Percentiles rank a stretch among this genome's conserved stretches.
Conservation (phyloP, 148 eudicot species). For the Oxyria digyna region DNA sequence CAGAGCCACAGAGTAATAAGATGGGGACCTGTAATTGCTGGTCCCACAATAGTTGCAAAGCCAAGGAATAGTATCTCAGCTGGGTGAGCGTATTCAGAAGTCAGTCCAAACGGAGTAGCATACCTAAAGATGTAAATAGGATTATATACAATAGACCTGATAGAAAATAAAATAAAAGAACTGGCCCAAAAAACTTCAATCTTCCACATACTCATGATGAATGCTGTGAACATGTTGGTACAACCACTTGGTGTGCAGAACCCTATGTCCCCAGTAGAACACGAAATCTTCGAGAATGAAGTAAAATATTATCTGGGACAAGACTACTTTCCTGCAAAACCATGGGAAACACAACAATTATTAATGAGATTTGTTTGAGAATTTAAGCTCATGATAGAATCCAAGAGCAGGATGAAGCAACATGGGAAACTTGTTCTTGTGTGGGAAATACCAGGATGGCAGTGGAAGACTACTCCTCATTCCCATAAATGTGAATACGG, state of each 20-base stretch:
- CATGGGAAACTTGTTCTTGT: not conserved
- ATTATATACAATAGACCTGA: conserved; percentile 2
- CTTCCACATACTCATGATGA: conserved; percentile 70
- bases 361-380: not conserved
- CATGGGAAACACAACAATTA: not conserved
- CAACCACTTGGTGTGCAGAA: conserved; percentile 93
- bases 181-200: not conserved
- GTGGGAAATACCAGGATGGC: conserved; percentile 76
- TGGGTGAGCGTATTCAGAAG: conserved; percentile 97
- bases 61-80: conserved; percentile 95
- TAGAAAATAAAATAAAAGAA: not conserved
- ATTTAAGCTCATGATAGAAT: not conserved
- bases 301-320: conserved; percentile 71
- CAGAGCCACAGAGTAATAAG: conserved; percentile 83
- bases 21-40: conserved; percentile 92
- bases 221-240: conserved; percentile 92
- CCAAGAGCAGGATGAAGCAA: not conserved
- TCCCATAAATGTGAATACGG: conserved; percentile 87
- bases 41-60: conserved; percentile 87
- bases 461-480: conserved; percentile 91
- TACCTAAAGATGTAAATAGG: conserved; percentile 35
- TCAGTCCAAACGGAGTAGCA: conserved; percentile 97
- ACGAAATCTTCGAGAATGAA: conserved; percentile 88
- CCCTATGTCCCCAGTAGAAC: conserved; percentile 96
- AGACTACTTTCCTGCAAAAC: conserved; percentile 63